phyloP scores from a whole-genome alignment of 805 yeast genomes.

The Saturnispora sekii region DNA sequence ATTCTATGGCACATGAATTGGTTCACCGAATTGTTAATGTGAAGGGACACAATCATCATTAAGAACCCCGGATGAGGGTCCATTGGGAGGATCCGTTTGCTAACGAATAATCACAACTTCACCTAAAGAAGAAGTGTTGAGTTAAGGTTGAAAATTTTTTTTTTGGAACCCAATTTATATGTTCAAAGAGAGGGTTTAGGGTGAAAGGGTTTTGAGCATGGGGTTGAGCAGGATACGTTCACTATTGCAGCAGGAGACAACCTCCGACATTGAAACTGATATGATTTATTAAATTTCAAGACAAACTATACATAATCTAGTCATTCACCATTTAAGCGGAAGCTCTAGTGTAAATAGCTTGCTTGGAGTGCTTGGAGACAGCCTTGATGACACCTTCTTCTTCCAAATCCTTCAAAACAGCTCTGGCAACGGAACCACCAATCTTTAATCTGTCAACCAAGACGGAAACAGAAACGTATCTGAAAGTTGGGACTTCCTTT shows the following conservation, averaged over 20 bases:
- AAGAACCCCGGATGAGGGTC: background rate
- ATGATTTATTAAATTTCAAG: constrained; percentile 5
- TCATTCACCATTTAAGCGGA: constrained; percentile 37
- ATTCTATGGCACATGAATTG: constrained; percentile 63
- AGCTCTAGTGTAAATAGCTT: constrained; percentile 89
- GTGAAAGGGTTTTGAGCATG: background rate
- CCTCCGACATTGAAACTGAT: background rate
- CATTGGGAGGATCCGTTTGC: background rate
- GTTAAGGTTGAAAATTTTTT: background rate
- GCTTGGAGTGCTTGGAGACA: constrained; percentile 91
- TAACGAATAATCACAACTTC: background rate
- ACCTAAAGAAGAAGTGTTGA: background rate
- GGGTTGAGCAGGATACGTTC: too few relatives aligned
- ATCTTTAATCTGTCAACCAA: constrained; percentile 98
- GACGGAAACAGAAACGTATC: constrained; percentile 95
- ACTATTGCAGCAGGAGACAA: background rate
- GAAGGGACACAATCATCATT: constrained; percentile 30
- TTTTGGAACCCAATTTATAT: background rate
- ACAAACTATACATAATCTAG: constrained; percentile 5
- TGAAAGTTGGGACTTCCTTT: constrained; percentile 99
- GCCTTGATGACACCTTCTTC: constrained; percentile 90
- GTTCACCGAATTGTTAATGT: constrained; percentile 26
- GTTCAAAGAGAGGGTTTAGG: background rate
- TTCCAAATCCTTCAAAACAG: constrained; percentile 94
- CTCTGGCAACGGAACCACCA: constrained; percentile 98